Base-by-base conservation (phyloP, 1,139 yeast genomes). In the Blastobotrys serpentis region DNA sequence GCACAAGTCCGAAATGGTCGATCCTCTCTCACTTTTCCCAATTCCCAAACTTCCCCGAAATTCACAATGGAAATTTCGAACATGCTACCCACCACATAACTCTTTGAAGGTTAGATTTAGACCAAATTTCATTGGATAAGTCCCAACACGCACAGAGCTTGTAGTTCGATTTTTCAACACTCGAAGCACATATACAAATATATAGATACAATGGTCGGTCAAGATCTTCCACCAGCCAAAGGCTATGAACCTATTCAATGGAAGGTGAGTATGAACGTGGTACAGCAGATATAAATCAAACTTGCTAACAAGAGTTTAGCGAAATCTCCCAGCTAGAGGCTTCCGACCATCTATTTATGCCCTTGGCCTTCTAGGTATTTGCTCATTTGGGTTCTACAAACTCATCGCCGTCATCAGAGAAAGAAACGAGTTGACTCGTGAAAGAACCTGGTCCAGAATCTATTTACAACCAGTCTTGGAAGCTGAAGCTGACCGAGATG, bases 191-290 rank as follows among this genome's bases (percentile, higher is more conserved):
- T 10, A 40, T 29, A 44, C 19, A 37, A 14, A 40, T 29, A 44
- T 23, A 37, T 11, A 29, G 19, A 40, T 33, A 57, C 50, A 42
- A 59, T 64, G 61, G 67, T 58, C 44, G 19, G 23, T 13, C 96
- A 87, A 76, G 96, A 87, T 65, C 74, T 87, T 65, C 95, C 96
- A 65, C 96, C 96, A 55, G 74, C 79, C 60, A 89, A 87, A 55
- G 95, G 95, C 60, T 87, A 86, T 62, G 90, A 84, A 58, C 85
- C 87, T 46, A 79, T 87, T 52, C 96, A 87, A 72, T 87, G 95
- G 95, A 85, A 84, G 67, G 71, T 67, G 51, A 41, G 66, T 52
- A 32, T 7, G 11, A 10, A 4, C n/a, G 14, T 41, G 30, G 32
- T 17, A 22, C 16, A 16, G 29, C 43, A 29, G 23, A 36, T 36